These are phyloP conservation scores for Venturia nashicola DNA, from an alignment of 2,329 filamentous ascomycete species.

Conservation along the genomic window DNA sequence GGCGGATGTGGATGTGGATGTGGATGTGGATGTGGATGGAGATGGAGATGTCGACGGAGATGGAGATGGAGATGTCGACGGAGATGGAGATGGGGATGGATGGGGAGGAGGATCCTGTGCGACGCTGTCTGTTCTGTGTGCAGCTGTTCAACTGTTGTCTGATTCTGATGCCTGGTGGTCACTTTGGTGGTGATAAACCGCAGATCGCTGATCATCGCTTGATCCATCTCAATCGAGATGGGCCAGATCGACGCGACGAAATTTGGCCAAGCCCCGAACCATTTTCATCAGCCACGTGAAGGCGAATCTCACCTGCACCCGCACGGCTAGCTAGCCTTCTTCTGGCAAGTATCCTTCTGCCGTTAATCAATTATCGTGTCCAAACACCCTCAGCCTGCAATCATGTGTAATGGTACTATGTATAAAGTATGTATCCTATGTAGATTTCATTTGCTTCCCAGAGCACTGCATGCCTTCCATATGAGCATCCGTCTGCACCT, in stretches of 20 bases:
- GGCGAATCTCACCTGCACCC: background rate
- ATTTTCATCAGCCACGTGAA: background rate
- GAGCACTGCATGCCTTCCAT: background rate
- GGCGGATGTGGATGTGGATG: background rate
- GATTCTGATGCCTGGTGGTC: background rate
- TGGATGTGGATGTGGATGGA: no score
- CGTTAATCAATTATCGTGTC: background rate
- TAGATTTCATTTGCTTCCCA: background rate
- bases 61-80: no score
- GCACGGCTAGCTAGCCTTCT: background rate
- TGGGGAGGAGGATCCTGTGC: background rate
- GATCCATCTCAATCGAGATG: background rate
- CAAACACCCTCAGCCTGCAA: no score
- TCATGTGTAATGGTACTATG: no score
- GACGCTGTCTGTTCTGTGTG: background rate
- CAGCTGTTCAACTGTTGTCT: background rate
- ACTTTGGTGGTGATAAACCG: background rate
- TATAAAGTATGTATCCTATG: no score
- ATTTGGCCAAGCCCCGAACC: conserved; percentile 1
- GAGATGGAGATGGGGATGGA: no score
- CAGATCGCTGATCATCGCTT: background rate
- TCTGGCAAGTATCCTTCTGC: background rate
- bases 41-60: no score
- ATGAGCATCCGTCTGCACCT: background rate
- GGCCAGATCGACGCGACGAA: background rate